Evolutionary conservation across 148 eudicot genomes (phyloP), one percentile per base, ranked within the genome.

Genomic region (Arbutus unedo): DNA sequence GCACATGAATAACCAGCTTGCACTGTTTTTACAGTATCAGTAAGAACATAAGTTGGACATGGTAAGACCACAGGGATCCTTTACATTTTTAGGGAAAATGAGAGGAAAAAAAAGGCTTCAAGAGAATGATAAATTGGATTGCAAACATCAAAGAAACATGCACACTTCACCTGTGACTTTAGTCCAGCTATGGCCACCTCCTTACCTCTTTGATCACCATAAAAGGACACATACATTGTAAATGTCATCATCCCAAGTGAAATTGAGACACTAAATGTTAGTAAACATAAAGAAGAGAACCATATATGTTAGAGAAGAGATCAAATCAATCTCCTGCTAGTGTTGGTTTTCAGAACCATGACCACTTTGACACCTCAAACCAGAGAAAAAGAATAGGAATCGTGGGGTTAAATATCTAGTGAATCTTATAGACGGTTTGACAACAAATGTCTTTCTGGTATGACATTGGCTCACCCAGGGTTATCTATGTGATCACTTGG

Each of bases 161-260:
- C 38, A 48, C 10, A 96, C 86, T 93, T 96, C 71, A 93, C 91
- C 91, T 96, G 94, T 23, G 98, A 88, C 81, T 94, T 94, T 43
- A 96, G 81, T 82, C 98, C 98, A 80, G 98, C 82, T 70, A 96
- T 81, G 45, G 99, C 99, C 57, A 96, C 93, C 73, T 94, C 95
- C 85, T 93, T 92, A 59, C 98, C 99, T 89, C 99, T 91, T 84
- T 96, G 95, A 89, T 94, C 99, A 48, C 99, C 98, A 82, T 94
- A 96, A 74, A 96, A 91, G 64, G 99, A 96, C 43, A 96, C 93
- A 89, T 90, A 96, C 54, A 94, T 98, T 87, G 93, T 96, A 25
- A 4, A 31, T 53, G 43, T 41, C 2, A 31, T 80, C n/a, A 44
- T 59, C 44, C 16, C 59, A 11, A 45, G 45, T 47, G 56, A 43